These are phyloP conservation scores for Kwoniella bestiolae DNA, from an alignment of 768 basidiomycete genomes.

Conservation along the genomic window DNA sequence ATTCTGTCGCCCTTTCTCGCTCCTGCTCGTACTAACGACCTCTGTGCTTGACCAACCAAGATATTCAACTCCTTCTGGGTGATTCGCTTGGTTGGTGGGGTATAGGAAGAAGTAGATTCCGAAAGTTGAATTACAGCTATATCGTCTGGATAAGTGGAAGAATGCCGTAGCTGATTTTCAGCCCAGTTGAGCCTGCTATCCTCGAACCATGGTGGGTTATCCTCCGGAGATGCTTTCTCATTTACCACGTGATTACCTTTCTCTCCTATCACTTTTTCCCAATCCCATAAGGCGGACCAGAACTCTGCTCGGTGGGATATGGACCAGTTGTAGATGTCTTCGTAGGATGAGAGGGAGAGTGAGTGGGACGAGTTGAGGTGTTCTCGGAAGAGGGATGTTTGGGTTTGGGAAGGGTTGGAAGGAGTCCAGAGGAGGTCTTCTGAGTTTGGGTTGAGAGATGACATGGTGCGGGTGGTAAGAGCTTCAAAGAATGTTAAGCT, in stretches of 20 bases:
- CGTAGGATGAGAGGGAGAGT: slow-evolving; percentile 64
- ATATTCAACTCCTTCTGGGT: slow-evolving; percentile 64
- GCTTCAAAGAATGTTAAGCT: no score
- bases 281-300: slow-evolving; percentile 77
- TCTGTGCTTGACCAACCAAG: slow-evolving; percentile 35
- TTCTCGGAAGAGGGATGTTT: slow-evolving; percentile 42
- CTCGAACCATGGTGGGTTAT: slow-evolving; percentile 74
- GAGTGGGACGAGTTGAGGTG: slow-evolving; percentile 62
- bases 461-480: background rate
- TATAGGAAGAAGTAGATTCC: slow-evolving; percentile 66
- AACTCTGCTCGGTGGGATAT: slow-evolving; percentile 66
- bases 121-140: slow-evolving; percentile 72
- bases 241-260: slow-evolving; percentile 64
- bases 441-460: background rate
- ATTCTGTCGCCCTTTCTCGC: slow-evolving; percentile 67
- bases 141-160: slow-evolving; percentile 58
- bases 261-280: slow-evolving; percentile 65
- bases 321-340: slow-evolving; percentile 72
- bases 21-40: slow-evolving; percentile 28
- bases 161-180: slow-evolving; percentile 70
- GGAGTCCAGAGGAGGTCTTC: slow-evolving; percentile 37
- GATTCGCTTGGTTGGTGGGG: slow-evolving; percentile 55
- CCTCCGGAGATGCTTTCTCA: slow-evolving; percentile 62
- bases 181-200: slow-evolving; percentile 76
- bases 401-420: slow-evolving; percentile 27